Evolutionary conservation across 192 early-diverging fungal genomes (phyloP).

Genomic region (Chytriomyces sp.): DNA sequence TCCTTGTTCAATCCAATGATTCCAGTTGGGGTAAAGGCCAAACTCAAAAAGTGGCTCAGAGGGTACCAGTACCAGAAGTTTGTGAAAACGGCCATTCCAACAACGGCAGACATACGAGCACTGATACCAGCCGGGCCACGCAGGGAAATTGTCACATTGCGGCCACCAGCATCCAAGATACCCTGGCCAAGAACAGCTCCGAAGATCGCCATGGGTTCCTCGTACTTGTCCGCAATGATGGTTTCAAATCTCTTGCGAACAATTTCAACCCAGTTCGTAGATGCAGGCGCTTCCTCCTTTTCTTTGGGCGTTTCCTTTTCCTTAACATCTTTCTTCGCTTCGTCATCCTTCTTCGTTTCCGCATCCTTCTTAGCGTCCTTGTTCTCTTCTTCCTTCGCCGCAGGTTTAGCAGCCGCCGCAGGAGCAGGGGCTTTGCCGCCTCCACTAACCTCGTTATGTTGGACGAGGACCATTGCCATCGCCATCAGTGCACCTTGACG

Average conservation of each 20-base stretch:
- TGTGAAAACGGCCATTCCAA: slow-evolving; percentile 97
- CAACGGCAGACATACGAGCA: slow-evolving; percentile 91
- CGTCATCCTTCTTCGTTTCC: not conserved
- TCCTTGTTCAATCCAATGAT: slow-evolving; percentile 93
- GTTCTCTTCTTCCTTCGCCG: not conserved
- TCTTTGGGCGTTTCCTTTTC: slow-evolving; percentile 6
- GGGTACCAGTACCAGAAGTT: slow-evolving; percentile 99
- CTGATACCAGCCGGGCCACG: slow-evolving; percentile 81
- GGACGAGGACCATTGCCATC: slow-evolving; percentile 92
- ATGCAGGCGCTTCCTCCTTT: slow-evolving; percentile 17
- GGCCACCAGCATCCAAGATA: slow-evolving; percentile 97
- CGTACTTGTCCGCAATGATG: slow-evolving; percentile 90
- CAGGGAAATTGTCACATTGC: slow-evolving; percentile 96
- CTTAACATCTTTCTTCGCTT: not conserved
- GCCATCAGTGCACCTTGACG: slow-evolving; percentile 96
- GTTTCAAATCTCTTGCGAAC: slow-evolving; percentile 87
- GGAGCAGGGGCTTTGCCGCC: slow-evolving; percentile 65
- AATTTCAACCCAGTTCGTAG: slow-evolving; percentile 59
- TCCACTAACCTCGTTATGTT: slow-evolving; percentile 82
- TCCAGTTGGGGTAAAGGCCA: slow-evolving; percentile 94
- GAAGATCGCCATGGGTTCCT: slow-evolving; percentile 91
- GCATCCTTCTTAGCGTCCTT: slow-evolving; percentile 16
- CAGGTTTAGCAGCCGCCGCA: not conserved
- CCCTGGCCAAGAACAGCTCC: slow-evolving; percentile 96
- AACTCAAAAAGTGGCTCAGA: slow-evolving; percentile 90